Conservation (phyloP, 441 rosid species). For the Erodium texanum region DNA sequence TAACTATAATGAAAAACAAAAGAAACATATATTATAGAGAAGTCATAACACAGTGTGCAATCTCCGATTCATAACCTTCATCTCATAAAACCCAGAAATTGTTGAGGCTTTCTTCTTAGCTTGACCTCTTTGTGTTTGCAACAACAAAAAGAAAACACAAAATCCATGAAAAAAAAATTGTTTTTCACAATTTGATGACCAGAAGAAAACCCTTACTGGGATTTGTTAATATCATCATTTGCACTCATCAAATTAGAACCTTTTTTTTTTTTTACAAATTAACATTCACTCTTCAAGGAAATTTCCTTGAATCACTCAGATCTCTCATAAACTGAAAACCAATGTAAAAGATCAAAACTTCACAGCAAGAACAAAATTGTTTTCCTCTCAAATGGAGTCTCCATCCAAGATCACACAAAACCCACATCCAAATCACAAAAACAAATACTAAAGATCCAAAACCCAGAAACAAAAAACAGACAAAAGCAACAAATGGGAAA, state of each 20-base stretch:
- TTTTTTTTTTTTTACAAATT: too few species aligned
- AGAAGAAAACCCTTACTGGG: too few species aligned
- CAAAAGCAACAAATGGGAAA: background rate
- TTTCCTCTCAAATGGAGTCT: too few species aligned
- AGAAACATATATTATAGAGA: background rate
- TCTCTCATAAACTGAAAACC: background rate
- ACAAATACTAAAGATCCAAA: conserved; percentile 1
- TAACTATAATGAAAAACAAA: background rate
- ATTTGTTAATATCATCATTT: too few species aligned
- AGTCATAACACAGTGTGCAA: background rate
- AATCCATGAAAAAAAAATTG: too few species aligned
- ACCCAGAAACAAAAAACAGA: background rate
- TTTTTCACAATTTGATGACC: too few species aligned
- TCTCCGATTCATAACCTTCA: background rate
- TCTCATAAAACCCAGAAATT: background rate
- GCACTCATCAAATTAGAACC: too few species aligned
- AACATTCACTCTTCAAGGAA: too few species aligned
- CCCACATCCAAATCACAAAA: background rate
- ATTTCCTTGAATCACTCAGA: background rate
- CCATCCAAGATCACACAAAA: background rate
- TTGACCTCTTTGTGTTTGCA: too few species aligned
- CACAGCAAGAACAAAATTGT: too few species aligned
- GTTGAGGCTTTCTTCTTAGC: too few species aligned
- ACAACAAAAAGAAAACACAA: too few species aligned
- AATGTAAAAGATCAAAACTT: background rate